Base-by-base conservation (phyloP, 2,329 filamentous ascomycete genomes). In the Curvularia spicifera region DNA sequence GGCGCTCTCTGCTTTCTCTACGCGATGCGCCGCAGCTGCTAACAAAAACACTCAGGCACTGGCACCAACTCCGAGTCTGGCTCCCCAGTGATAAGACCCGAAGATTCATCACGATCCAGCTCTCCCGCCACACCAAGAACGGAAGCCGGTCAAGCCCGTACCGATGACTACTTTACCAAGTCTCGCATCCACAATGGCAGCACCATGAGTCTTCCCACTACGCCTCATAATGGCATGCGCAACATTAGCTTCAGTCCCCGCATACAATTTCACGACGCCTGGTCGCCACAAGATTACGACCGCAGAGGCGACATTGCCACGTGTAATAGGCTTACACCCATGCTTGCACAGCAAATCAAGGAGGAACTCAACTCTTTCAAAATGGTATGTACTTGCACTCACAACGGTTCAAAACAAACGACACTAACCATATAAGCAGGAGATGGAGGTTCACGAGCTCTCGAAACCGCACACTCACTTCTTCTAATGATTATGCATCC, bases 401-500 rank as follows among this genome's bases (percentile, higher is more conserved):
- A 10, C 9, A 5, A n/a, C 13, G 26, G 18, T 15, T 15, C 4
- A 37, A 37, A n/a, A n/a, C 39, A 18, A n/a, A 4, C 24, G 2
- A 48, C 62, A 66, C 82, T 85, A 77, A 86, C 69, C 39, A 44
- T 15, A 18, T n/a, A 15, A 13, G 53, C 45, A 98, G 95, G 95
- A 99, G 82, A 99, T 99, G 95, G 95, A 98, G 83, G 95, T 99
- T 72, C 95, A 99, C 78, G 95, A 98, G 80, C 91, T 90, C 77
- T 98, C 95, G 67, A 99, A 98, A 83, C 93, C 97, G 74, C 97
- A 99, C 84, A 99, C 95, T 71, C 95, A 99, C 85, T 99, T 99
- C 86, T 98, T 99, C 84, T 99, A 87, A 94, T 71, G 76, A 78
- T 74, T 72, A 74, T 76, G 74, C 74, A 77, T 77, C 67, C 70